phyloP scores from a whole-genome alignment of 768 basidiomycete species.

The Cyathus striatus region DNA sequence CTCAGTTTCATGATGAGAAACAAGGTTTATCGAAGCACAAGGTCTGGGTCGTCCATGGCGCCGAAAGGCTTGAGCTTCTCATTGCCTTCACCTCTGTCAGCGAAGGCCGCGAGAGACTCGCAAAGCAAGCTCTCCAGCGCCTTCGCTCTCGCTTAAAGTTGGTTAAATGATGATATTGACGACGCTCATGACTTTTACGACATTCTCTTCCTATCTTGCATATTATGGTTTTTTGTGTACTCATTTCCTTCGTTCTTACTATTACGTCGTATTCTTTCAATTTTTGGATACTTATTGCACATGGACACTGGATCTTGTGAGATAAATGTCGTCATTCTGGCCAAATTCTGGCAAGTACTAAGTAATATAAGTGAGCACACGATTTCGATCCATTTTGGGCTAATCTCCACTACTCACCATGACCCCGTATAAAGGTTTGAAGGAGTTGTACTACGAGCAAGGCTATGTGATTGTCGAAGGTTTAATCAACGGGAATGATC shows the following conservation, averaged over 20 bases:
- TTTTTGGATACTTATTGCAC: too few species aligned
- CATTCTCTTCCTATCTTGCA: neutral
- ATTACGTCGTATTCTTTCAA: too few species aligned
- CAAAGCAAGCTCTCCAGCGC: slow-evolving; percentile 35
- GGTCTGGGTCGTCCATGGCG: slow-evolving; percentile 44
- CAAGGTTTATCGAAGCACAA: slow-evolving; percentile 23
- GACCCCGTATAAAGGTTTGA: slow-evolving; percentile 24
- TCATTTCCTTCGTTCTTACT: too few species aligned
- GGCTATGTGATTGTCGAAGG: slow-evolving; percentile 63
- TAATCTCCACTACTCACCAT: neutral
- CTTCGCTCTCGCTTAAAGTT: slow-evolving; percentile 15
- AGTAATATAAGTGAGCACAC: too few species aligned
- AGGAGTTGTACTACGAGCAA: slow-evolving; percentile 49
- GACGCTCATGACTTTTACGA: neutral
- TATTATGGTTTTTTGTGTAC: too few species aligned
- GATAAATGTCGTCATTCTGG: too few species aligned
- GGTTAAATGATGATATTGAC: neutral
- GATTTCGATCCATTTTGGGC: too few species aligned
- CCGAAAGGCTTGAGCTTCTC: slow-evolving; percentile 38
- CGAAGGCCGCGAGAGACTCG: slow-evolving; percentile 36
- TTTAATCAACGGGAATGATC: slow-evolving; percentile 39
- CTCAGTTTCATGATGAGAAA: slow-evolving; percentile 26
- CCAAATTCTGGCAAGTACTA: too few species aligned
- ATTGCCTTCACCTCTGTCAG: slow-evolving; percentile 28
- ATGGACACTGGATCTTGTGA: too few species aligned